Evolutionary conservation across 2,329 filamentous ascomycete genomes (phyloP), one percentile per base, ranked within the genome.

Genomic region (Hyphodiscus sp.): DNA sequence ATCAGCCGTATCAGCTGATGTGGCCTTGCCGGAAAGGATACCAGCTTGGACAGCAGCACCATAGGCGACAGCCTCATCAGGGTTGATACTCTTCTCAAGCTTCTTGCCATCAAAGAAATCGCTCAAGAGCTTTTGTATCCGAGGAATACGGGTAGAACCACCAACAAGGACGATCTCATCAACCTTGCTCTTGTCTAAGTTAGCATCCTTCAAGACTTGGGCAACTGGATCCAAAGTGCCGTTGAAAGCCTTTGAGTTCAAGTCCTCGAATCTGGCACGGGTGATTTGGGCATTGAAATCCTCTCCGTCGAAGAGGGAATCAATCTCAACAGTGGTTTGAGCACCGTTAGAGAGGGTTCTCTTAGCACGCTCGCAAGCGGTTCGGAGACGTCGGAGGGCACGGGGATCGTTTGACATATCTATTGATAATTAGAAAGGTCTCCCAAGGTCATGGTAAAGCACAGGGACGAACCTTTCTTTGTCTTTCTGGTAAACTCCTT

Each of bases 21-120:
- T 94, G 66, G 94, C 94, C 86, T 96, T 96, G 73, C 94, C 94
- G 56, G 92, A 96, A 63, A 99, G 86, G 73, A 99, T 96, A 85
- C 91, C 94, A 65, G 94, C 94, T 80, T 99, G 94, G 59, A 99
- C 92, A 67, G 94, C 94, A 63, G 94, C 94, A 85, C 94, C 94
- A 77, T 96, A 96, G 67, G 94, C 94, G 69, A 99, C 94, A 66
- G 94, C 94, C 82, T 99, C 94, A 72, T 99, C 94, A 68, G 94
- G 94, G 85, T 99, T 99, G 81, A 97, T 97, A 81, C 89, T 94
- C 83, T 96, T 97, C 85, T 97, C 92, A 65, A 96, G 89, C 87
- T 99, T 96, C 90, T 99, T 99, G 77, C 91, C 91, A 73, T 95
- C 89, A 80, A 99, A 99, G 84, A 91, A 96, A 77, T 99, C 94